Evolutionary conservation across 2,329 filamentous ascomycete species (phyloP), one percentile per base, ranked within the genome.

Genomic region (Amylocarpus encephaloides): DNA sequence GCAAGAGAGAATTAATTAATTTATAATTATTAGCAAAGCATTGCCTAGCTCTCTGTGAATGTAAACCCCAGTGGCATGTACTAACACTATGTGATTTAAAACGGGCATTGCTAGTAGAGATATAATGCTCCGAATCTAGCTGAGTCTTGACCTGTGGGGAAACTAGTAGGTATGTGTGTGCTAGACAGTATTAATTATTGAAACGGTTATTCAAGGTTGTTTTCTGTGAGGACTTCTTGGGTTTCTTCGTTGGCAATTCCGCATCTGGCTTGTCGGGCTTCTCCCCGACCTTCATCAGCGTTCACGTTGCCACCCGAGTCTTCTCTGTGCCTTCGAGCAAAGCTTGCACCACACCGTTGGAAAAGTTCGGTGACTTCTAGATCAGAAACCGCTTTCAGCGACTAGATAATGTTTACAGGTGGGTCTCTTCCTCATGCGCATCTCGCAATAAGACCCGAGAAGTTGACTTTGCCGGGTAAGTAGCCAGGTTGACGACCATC

Each of bases 401-500:
- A 74, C 57, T 77, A 71, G 46, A 85, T 85, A 48, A 85, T 83
- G 51, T 85, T 77, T 9, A 85, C 77, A 1, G 78, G 76, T 2
- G 74, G 73, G 13, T 79, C 73, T 26, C 71, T 68, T 13, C 66
- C 70, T 51, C 75, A 68, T 1, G 81, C 82, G 50, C 73, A 76
- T 42, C 75, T 70, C 0, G 82, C 74, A 6, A 86, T 68, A 1
- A 83, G 75, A 55, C 83, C 86, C 1, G 79, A 83, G 66, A 86
- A 86, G 59, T 85, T 83, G 19, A 86, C 81, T 63, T 78, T 74
- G 1, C 71, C 80, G 0, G 77, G 73, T 0, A 83, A 62, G 56
- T 86, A 86, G 0, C 82, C 82, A 49, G 77, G 49, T 87, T 86
- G 0, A 82, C 83, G 3, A 82, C 81, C 57, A 86, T 71, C 6